These are phyloP conservation scores for Teratosphaeria epicoccoides DNA, from an alignment of 2,329 filamentous ascomycete species.

Conservation along the genomic window DNA sequence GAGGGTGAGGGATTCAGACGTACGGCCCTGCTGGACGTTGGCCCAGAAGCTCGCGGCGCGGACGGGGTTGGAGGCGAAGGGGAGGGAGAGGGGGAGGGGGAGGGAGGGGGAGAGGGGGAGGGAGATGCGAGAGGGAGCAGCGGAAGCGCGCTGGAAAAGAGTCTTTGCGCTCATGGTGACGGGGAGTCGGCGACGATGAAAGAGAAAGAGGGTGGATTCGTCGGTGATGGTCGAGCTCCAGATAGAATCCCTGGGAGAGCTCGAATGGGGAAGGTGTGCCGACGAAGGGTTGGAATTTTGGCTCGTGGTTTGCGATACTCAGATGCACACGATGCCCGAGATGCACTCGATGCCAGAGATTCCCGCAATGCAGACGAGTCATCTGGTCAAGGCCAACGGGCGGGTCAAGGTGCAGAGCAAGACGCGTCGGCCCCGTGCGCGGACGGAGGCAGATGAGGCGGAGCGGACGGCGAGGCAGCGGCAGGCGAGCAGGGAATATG, in stretches of 20 bases:
- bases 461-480: constrained; percentile 24
- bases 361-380: constrained; percentile 14
- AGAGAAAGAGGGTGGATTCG: constrained; percentile 1
- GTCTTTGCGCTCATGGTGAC: constrained; percentile 22
- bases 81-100: not conserved
- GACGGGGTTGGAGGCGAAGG: constrained; percentile 28
- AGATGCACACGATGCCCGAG: no score
- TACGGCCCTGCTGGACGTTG: constrained; percentile 1
- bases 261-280: constrained; percentile 1
- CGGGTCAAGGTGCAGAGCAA: constrained; percentile 15
- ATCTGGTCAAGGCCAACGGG: constrained; percentile 19
- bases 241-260: no score
- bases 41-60: constrained; percentile 71
- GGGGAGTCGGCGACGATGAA: not conserved
- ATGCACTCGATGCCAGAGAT: no score
- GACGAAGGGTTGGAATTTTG: no score
- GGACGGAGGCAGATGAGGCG: constrained; percentile 23
- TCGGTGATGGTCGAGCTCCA: no score
- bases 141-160: constrained; percentile 21
- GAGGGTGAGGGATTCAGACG: not conserved
- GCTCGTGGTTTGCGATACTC: no score
- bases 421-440: constrained; percentile 17
- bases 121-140: constrained; percentile 14
- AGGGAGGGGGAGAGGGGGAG: not conserved
- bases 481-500: constrained; percentile 51